A percentile compares a stretch with the other conserved stretches of the same genome.
Evolutionary conservation across 495 filamentous ascomycete genomes (phyloP).

Genomic region (Bombardia bombarda): DNA sequence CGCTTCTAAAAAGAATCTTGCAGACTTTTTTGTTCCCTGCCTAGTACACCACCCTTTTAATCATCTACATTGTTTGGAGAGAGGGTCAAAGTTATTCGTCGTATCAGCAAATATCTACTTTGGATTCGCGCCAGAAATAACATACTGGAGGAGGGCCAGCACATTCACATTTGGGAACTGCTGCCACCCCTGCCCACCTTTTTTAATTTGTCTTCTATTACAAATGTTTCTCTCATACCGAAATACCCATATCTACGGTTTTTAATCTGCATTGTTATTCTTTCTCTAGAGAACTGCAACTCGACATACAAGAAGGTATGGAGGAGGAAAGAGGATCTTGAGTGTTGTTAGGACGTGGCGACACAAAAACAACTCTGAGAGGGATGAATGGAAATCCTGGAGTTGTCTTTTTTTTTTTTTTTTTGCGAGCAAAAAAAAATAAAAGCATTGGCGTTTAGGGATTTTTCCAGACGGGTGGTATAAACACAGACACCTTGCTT

Average conservation of each 20-base stretch:
- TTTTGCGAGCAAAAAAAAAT: not conserved
- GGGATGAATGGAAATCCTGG: too few relatives aligned
- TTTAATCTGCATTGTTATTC: not conserved
- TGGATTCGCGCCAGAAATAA: not conserved
- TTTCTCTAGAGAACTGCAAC: too few relatives aligned
- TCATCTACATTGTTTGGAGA: not conserved
- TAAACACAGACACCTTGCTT: too few relatives aligned
- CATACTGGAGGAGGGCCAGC: too few relatives aligned
- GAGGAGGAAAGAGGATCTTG: not conserved
- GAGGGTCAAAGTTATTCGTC: not conserved
- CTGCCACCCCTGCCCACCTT: too few relatives aligned
- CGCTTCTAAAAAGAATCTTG: not conserved
- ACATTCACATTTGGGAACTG: too few relatives aligned
- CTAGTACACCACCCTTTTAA: not conserved
- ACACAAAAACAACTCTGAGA: too few relatives aligned
- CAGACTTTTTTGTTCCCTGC: not conserved
- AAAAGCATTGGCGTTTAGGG: too few relatives aligned
- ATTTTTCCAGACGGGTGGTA: too few relatives aligned
- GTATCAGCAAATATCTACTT: not conserved
- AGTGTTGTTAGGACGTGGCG: not conserved
- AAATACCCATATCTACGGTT: not conserved
- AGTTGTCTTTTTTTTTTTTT: not conserved
- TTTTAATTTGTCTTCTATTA: not conserved
- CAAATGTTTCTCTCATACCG: not conserved
- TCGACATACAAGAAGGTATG: too few relatives aligned